Evolutionary conservation across 805 yeast genomes (phyloP), one percentile per base, ranked within the genome.

Genomic region (Hanseniaspora pseudoguilliermondii): DNA sequence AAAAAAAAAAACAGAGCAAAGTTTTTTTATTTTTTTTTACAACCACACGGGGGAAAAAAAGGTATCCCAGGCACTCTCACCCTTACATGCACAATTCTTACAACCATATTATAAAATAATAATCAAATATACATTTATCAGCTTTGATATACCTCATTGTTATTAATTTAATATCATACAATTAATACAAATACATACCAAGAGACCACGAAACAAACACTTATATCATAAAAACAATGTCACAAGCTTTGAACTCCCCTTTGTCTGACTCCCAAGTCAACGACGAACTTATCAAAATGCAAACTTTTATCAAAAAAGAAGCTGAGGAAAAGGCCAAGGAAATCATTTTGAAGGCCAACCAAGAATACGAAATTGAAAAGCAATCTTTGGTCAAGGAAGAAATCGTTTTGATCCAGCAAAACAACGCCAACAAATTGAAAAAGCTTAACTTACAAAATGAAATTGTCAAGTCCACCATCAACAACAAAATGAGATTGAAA

Each of bases 301-400:
- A 91, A 70, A 90, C 95, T 68, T 93, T 93, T 82, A 93, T 93
- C 79, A 87, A 85, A 74, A 93, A 91, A 80, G 99, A 93, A 75
- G 99, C 99, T 41, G 95, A 90, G 66, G 99, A 93, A 72, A 93
- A 93, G 75, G 96, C 97, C 62, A 87, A 86, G 70, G 99, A 93
- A 73, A 89, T 93, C 67, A 83, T 79, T 69, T 77, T 93, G 65
- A 95, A 93, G 76, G 96, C 97, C 46, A 96, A 95, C 69, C 98
- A 93, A 72, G 99, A 93, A 74, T 93, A 91, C 69, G 97, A 93
- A 72, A 90, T 93, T 65, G 98, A 93, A 70, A 93, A 93, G 77
- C 91, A 96, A 23, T 82, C 88, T 57, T 82, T 93, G 66, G 97
- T 93, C 58, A 86, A 97, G 66, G 78, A 88, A 15, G 98, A 93